Conservation (phyloP, 352 stramenopile species). For the Phytopythium litorale region DNA sequence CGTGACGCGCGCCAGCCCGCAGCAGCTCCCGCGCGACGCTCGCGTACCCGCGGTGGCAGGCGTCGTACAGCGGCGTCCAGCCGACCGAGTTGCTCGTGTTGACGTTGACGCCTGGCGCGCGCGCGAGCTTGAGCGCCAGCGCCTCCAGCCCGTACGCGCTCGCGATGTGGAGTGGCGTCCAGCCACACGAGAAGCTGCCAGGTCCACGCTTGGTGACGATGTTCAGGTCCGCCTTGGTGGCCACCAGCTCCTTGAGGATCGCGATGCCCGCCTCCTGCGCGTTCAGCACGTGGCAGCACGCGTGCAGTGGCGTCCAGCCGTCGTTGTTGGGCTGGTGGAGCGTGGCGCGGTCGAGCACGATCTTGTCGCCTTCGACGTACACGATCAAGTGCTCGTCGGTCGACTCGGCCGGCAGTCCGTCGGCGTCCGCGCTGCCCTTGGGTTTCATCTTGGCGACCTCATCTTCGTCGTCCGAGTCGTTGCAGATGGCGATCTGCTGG, state of each 20-base stretch:
- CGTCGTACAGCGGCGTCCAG: slow-evolving; percentile 76
- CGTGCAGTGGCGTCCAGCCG: slow-evolving; percentile 75
- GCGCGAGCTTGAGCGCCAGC: slow-evolving; percentile 72
- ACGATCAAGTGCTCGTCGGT: slow-evolving; percentile 56
- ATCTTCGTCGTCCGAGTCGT: slow-evolving; percentile 13
- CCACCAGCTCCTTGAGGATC: slow-evolving; percentile 66
- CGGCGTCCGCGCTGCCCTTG: slow-evolving; percentile 7
- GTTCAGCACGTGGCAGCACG: slow-evolving; percentile 69
- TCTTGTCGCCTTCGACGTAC: slow-evolving; percentile 60
- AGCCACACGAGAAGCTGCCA: slow-evolving; percentile 73
- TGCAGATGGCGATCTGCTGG: slow-evolving; percentile 35
- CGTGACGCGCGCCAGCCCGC: slow-evolving; percentile 52
- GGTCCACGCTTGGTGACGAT: slow-evolving; percentile 59
- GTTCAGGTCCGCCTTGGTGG: slow-evolving; percentile 56
- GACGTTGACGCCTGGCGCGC: slow-evolving; percentile 46
- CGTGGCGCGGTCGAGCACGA: slow-evolving; percentile 63
- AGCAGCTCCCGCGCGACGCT: slow-evolving; percentile 61
- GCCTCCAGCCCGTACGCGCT: slow-evolving; percentile 73
- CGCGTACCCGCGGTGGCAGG: slow-evolving; percentile 67
- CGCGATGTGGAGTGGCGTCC: slow-evolving; percentile 74
- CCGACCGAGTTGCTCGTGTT: slow-evolving; percentile 69
- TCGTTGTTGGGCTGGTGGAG: slow-evolving; percentile 73
- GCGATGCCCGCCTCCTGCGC: slow-evolving; percentile 65
- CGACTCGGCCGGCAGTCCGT: slow-evolving; percentile 19
- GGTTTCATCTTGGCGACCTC: slow-evolving; percentile 8